Evolutionary conservation across 2,329 filamentous ascomycete species (phyloP).

Genomic region (Sclerotinia sclerotiorum): DNA sequence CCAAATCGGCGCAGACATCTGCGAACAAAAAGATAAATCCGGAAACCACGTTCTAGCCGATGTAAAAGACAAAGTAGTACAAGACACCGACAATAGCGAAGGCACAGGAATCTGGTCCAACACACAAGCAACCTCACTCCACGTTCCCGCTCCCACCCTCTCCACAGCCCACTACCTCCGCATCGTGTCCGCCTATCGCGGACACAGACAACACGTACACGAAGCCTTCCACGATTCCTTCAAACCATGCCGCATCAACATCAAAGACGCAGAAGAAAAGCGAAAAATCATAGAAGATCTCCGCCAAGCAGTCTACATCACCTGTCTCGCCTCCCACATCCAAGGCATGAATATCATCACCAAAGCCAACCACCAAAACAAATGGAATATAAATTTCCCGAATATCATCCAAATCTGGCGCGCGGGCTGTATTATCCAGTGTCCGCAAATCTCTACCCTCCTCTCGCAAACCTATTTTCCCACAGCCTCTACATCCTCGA

Average conservation of each 20-base stretch:
- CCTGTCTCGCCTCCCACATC: slow-evolving; percentile 61
- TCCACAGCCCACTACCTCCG: slow-evolving; percentile 54
- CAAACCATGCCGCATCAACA: slow-evolving; percentile 25
- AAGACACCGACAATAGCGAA: slow-evolving; percentile 65
- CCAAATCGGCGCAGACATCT: slow-evolving; percentile 62
- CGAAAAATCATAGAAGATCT: slow-evolving; percentile 53
- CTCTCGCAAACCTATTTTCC: slow-evolving; percentile 49
- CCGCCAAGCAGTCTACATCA: slow-evolving; percentile 59
- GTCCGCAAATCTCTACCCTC: slow-evolving; percentile 62
- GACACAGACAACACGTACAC: slow-evolving; percentile 50
- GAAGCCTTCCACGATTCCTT: slow-evolving; percentile 42
- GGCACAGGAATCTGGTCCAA: slow-evolving; percentile 67
- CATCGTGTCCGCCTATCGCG: slow-evolving; percentile 60
- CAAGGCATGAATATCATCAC: slow-evolving; percentile 67
- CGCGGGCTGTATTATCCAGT: slow-evolving; percentile 69
- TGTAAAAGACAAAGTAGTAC: slow-evolving; percentile 64
- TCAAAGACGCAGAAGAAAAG: slow-evolving; percentile 1
- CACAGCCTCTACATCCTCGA: too few species aligned
- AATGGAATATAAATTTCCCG: slow-evolving; percentile 57
- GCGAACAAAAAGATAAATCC: slow-evolving; percentile 48
- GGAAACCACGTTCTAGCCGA: slow-evolving; percentile 49
- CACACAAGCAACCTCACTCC: slow-evolving; percentile 59
- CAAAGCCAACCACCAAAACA: slow-evolving; percentile 55
- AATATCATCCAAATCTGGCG: slow-evolving; percentile 63
- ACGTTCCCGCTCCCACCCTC: slow-evolving; percentile 65